phyloP scores from a whole-genome alignment of 495 filamentous ascomycete species.

The Penicillium angulare region DNA sequence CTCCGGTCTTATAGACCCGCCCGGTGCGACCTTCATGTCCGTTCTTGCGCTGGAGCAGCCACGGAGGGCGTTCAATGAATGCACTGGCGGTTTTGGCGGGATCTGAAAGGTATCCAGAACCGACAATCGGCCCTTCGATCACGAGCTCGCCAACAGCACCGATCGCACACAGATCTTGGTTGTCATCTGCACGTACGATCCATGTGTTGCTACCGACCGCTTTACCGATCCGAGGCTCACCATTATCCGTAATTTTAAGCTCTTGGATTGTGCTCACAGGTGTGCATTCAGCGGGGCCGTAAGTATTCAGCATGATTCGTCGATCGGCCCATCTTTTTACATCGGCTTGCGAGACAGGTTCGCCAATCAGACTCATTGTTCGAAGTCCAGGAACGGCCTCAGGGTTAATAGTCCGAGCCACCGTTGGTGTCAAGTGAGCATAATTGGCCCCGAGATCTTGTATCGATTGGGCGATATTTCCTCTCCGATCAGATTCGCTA shows the following conservation, averaged over 20 bases:
- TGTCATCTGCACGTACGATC: not conserved
- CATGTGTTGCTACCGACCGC: not conserved
- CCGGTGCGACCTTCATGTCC: not conserved
- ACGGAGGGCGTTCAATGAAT: not conserved
- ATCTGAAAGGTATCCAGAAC: not conserved
- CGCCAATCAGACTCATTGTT: not conserved
- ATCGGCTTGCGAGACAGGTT: not conserved
- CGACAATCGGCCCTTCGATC: not conserved
- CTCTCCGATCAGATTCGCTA: not conserved
- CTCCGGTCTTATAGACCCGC: not conserved
- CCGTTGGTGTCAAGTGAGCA: not conserved
- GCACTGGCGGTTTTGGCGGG: not conserved
- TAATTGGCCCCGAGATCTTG: not conserved
- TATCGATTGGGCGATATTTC: not conserved
- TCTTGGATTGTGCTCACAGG: not conserved
- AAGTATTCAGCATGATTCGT: not conserved
- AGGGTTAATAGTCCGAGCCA: not conserved
- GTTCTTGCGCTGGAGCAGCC: not conserved
- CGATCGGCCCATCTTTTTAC: not conserved
- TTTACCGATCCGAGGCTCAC: not conserved
- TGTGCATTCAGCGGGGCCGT: not conserved
- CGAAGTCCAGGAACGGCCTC: not conserved
- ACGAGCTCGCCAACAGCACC: not conserved
- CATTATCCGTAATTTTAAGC: not conserved
- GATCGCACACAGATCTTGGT: not conserved